Percentiles rank a stretch among this genome's conserved stretches.
These are phyloP conservation scores for Clohesyomyces aquaticus DNA, from an alignment of 495 filamentous ascomycete species.

Conservation along the genomic window DNA sequence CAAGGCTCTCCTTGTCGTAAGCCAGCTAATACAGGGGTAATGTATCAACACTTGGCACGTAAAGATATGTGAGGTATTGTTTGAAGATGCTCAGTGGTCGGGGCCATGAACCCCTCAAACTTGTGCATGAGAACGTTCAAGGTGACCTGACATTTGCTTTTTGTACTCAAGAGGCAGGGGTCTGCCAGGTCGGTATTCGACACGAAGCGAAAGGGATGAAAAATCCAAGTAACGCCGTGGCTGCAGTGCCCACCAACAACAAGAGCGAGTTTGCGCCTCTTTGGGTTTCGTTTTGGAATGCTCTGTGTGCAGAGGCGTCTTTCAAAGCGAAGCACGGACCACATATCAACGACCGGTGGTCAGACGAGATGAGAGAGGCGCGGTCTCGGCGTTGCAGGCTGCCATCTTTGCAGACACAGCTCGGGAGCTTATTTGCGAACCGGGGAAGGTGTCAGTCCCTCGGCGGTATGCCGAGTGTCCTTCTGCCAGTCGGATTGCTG, in stretches of 20 bases:
- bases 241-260: neutral
- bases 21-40: neutral
- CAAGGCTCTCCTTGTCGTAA: neutral
- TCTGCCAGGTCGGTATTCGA: neutral
- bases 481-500: neutral
- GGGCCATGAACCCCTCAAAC: neutral
- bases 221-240: neutral
- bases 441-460: neutral
- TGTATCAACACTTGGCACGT: neutral
- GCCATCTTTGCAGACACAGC: neutral
- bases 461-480: neutral
- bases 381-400: neutral
- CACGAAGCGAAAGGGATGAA: neutral
- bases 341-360: neutral
- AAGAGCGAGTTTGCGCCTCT: neutral
- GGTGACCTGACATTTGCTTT: neutral
- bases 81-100: neutral
- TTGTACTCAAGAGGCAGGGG: neutral
- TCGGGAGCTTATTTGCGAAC: neutral
- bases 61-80: neutral
- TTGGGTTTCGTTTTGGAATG: neutral
- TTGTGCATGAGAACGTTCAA: conserved; percentile 1
- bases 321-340: neutral
- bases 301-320: neutral
- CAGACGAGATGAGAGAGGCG: neutral